phyloP scores from a whole-genome alignment of 768 basidiomycete genomes.

The Mycena belliarum region DNA sequence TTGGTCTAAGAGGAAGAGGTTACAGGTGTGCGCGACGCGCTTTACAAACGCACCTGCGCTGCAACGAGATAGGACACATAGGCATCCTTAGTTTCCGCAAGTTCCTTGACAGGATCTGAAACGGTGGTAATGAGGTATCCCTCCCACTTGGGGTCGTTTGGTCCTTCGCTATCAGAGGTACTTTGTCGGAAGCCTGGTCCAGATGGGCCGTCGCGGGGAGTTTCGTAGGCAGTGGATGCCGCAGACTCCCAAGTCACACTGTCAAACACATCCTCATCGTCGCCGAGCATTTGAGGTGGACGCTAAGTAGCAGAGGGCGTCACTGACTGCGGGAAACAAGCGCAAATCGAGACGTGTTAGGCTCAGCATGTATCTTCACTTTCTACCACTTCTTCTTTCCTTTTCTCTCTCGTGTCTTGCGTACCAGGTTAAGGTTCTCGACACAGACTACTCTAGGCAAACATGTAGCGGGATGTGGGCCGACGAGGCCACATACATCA shows the following conservation, averaged over 20 bases:
- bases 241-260: slow-evolving; percentile 90
- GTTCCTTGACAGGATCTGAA: slow-evolving; percentile 92
- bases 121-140: slow-evolving; percentile 82
- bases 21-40: slow-evolving; percentile 1
- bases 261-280: slow-evolving; percentile 90
- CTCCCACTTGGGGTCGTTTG: slow-evolving; percentile 89
- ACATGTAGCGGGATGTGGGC: slow-evolving; percentile 97
- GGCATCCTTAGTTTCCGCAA: slow-evolving; percentile 95
- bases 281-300: slow-evolving; percentile 61
- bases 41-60: slow-evolving; percentile 65
- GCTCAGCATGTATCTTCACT: not conserved
- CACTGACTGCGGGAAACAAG: not conserved
- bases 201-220: slow-evolving; percentile 40
- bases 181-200: slow-evolving; percentile 85
- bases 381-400: slow-evolving; percentile 13
- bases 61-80: slow-evolving; percentile 93
- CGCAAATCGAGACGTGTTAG: not conserved
- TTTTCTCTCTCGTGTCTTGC: slow-evolving; percentile 5
- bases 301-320: not conserved
- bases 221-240: slow-evolving; percentile 52
- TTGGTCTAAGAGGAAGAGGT: slow-evolving; percentile 65
- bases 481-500: slow-evolving; percentile 74
- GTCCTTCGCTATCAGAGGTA: slow-evolving; percentile 69
- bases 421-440: slow-evolving; percentile 13
- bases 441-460: slow-evolving; percentile 76